Percentiles rank a stretch among this genome's conserved stretches.
Evolutionary conservation across 805 yeast genomes (phyloP).

Genomic region (Ogataea pilisensis): DNA sequence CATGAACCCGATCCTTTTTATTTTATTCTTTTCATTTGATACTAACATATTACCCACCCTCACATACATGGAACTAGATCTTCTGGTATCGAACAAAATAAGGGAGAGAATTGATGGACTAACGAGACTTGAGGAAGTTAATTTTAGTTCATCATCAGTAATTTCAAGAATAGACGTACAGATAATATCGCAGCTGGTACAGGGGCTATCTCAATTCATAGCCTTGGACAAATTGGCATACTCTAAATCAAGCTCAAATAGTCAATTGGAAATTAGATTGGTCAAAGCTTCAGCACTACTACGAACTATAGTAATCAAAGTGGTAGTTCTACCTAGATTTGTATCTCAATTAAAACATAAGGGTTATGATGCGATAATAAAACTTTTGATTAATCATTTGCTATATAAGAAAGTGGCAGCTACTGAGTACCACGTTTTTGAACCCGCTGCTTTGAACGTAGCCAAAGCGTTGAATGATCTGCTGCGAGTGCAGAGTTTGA

Average conservation of each 20-base stretch:
- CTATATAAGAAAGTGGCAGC: slow-evolving; percentile 7
- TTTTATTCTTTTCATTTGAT: too few species aligned
- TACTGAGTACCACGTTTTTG: slow-evolving; percentile 12
- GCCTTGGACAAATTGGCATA: slow-evolving; percentile 19
- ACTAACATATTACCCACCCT: slow-evolving; percentile 1
- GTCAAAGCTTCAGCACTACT: slow-evolving; percentile 21
- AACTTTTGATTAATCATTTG: slow-evolving; percentile 15
- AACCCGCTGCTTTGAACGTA: slow-evolving; percentile 30
- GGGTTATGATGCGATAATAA: slow-evolving; percentile 24
- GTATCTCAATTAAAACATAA: slow-evolving; percentile 21
- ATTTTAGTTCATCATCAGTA: slow-evolving; percentile 20
- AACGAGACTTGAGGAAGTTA: slow-evolving; percentile 32
- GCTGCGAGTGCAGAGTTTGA: slow-evolving; percentile 20
- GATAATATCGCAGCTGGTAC: slow-evolving; percentile 11
- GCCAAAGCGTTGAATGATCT: slow-evolving; percentile 26
- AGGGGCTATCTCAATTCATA: slow-evolving; percentile 18
- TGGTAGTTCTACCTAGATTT: slow-evolving; percentile 11
- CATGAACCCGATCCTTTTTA: neutral
- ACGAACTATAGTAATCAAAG: slow-evolving; percentile 12
- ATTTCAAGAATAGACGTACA: slow-evolving; percentile 16
- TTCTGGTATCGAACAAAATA: slow-evolving; percentile 45
- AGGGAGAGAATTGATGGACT: slow-evolving; percentile 55
- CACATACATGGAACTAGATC: slow-evolving; percentile 10
- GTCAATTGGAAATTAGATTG: slow-evolving; percentile 22
- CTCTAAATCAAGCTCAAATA: slow-evolving; percentile 18